Evolutionary conservation across 2,329 filamentous ascomycete genomes (phyloP).

Genomic region (Aspergillus bombycis): DNA sequence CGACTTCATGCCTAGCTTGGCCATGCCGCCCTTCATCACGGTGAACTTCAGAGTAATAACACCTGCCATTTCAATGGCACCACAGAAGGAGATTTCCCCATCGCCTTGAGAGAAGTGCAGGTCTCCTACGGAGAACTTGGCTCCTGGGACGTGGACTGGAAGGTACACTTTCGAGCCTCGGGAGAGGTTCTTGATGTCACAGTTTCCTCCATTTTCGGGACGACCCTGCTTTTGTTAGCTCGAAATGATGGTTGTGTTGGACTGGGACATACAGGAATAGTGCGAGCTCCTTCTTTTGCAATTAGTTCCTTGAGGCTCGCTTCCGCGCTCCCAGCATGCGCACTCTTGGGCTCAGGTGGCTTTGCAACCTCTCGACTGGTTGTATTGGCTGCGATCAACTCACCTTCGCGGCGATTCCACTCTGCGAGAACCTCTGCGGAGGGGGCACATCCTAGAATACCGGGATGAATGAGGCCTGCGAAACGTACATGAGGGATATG

Average conservation of each 20-base stretch:
- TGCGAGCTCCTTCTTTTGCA: constrained; percentile 77
- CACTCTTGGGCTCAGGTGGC: constrained; percentile 71
- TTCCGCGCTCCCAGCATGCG: constrained; percentile 70
- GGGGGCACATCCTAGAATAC: constrained; percentile 87
- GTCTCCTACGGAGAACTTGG: constrained; percentile 89
- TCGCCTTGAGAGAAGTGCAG: constrained; percentile 87
- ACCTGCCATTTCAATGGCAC: constrained; percentile 92
- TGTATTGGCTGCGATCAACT: constrained; percentile 71
- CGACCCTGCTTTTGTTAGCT: constrained; percentile 53
- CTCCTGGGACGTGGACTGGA: constrained; percentile 82
- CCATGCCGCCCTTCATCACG: constrained; percentile 80
- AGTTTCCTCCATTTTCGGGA: constrained; percentile 87
- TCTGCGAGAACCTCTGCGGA: constrained; percentile 74
- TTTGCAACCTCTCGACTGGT: constrained; percentile 73
- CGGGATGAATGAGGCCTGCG: constrained; percentile 85
- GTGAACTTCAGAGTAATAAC: constrained; percentile 88
- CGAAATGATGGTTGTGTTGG: neutral
- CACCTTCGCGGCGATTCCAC: constrained; percentile 83
- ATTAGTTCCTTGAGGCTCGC: constrained; percentile 66
- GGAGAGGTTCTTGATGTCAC: constrained; percentile 86
- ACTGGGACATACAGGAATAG: constrained; percentile 64
- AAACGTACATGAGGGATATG: constrained; percentile 89
- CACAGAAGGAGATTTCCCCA: constrained; percentile 86
- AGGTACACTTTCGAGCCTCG: constrained; percentile 82
- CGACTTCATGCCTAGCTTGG: constrained; percentile 73